phyloP scores from a whole-genome alignment of 345 rosid genomes.

The Cardamine chenopodiifolia region DNA sequence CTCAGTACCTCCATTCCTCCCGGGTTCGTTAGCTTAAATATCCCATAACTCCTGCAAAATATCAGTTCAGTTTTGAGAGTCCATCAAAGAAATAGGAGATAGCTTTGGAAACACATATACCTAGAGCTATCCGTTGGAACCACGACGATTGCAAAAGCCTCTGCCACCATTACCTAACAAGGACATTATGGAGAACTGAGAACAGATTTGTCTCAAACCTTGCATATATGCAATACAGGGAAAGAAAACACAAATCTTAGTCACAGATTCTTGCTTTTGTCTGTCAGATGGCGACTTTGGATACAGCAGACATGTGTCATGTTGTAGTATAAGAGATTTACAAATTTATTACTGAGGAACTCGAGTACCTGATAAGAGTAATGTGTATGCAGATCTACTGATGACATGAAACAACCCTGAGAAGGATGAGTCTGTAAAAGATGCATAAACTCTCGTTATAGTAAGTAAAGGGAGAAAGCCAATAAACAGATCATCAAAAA shows the following conservation, averaged over 20 bases:
- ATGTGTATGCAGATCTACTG: constrained; percentile 90
- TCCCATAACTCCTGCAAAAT: constrained; percentile 60
- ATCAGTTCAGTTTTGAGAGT: constrained; percentile 11
- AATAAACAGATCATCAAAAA: neutral
- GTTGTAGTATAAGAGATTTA: neutral
- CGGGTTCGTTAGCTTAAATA: constrained; percentile 74
- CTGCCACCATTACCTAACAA: constrained; percentile 78
- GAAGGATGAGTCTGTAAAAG: constrained; percentile 89
- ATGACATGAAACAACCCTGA: constrained; percentile 94
- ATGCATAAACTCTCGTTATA: neutral
- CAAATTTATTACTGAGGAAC: neutral
- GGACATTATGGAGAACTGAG: neutral
- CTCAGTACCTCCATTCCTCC: constrained; percentile 73
- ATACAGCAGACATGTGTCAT: too few species aligned
- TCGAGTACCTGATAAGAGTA: constrained; percentile 47
- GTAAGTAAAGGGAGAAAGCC: constrained; percentile 5
- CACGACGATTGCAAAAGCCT: constrained; percentile 88
- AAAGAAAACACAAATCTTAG: neutral
- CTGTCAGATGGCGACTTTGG: neutral
- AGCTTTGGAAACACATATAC: constrained; percentile 44
- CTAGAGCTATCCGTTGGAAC: constrained; percentile 87
- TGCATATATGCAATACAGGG: neutral
- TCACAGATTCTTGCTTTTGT: neutral
- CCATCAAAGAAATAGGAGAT: neutral
- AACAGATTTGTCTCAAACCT: constrained; percentile 12